Evolutionary conservation across 345 rosid genomes (phyloP).

Genomic region (Schrenkiella parvula): DNA sequence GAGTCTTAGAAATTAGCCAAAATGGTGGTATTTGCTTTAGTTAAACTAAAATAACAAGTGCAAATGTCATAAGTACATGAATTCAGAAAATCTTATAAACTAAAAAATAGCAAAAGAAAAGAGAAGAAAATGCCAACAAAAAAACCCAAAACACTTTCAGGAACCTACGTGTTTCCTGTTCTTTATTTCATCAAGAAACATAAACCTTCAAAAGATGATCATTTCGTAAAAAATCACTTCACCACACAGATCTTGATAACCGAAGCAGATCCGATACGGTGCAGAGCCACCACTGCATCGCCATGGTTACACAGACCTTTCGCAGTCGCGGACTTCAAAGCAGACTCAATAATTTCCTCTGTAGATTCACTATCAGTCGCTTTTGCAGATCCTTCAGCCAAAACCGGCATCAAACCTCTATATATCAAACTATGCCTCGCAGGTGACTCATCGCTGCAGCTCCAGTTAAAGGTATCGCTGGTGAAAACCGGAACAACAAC

Average conservation of each 20-base stretch:
- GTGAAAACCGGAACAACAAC: slow-evolving; percentile 22
- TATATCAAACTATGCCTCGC: slow-evolving; percentile 20
- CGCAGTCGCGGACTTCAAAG: slow-evolving; percentile 12
- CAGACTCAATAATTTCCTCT: slow-evolving; percentile 17
- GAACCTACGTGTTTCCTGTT: background rate
- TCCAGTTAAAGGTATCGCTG: slow-evolving; percentile 14
- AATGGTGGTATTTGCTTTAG: background rate
- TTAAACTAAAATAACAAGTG: background rate
- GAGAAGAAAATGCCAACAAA: background rate
- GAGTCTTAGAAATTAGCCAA: background rate
- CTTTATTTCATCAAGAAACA: slow-evolving; percentile 6
- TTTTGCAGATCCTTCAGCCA: slow-evolving; percentile 16
- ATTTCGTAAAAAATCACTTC: background rate
- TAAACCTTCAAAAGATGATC: background rate
- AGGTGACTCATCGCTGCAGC: slow-evolving; percentile 19
- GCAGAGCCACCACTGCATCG: slow-evolving; percentile 21
- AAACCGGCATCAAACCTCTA: slow-evolving; percentile 11
- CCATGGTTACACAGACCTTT: slow-evolving; percentile 17
- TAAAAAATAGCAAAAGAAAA: background rate
- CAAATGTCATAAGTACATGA: background rate
- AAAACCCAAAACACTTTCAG: background rate
- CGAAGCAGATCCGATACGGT: slow-evolving; percentile 18
- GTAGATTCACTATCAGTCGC: slow-evolving; percentile 11
- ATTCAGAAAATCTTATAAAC: background rate
- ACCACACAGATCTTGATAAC: slow-evolving; percentile 21